Percentiles rank a stretch among this genome's conserved stretches.
Conservation (phyloP, 495 filamentous ascomycete species). For the Penicillium psychrofluorescens region DNA sequence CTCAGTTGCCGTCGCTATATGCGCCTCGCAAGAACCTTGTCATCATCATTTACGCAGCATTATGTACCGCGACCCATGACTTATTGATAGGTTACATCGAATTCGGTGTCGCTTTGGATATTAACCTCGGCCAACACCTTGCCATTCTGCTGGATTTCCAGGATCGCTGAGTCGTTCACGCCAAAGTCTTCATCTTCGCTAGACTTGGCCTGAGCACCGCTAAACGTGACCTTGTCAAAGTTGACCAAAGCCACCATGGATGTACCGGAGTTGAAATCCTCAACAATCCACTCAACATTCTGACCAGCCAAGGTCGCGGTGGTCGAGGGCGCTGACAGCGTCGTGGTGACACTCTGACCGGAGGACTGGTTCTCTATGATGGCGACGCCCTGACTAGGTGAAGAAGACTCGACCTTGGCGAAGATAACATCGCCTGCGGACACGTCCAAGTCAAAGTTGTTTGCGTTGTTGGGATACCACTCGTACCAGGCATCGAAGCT, state of each 20-base stretch:
- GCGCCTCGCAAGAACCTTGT: too few relatives aligned
- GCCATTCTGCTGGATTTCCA: constrained; percentile 46
- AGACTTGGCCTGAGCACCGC: constrained; percentile 30
- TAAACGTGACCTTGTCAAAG: constrained; percentile 46
- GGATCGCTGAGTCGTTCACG: constrained; percentile 33
- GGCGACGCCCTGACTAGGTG: constrained; percentile 43
- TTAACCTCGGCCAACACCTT: constrained; percentile 40
- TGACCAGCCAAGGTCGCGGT: constrained; percentile 29
- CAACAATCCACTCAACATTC: constrained; percentile 62
- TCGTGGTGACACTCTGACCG: constrained; percentile 46
- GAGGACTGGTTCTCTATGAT: constrained; percentile 49
- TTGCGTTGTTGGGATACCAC: constrained; percentile 53
- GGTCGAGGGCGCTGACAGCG: constrained; percentile 31
- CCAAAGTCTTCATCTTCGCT: constrained; percentile 20
- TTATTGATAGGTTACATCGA: constrained; percentile 24
- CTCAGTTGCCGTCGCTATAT: too few relatives aligned
- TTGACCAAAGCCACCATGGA: constrained; percentile 45
- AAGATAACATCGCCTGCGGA: constrained; percentile 49
- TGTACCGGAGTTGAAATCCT: constrained; percentile 48
- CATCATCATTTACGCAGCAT: too few relatives aligned
- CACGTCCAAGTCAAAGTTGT: constrained; percentile 48
- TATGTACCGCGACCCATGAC: background rate
- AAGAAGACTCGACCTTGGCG: constrained; percentile 43
- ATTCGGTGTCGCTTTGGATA: constrained; percentile 28
- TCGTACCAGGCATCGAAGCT: constrained; percentile 57